Base-by-base conservation (phyloP, 129 eudicot genomes). In the Pittosporum tobira region DNA sequence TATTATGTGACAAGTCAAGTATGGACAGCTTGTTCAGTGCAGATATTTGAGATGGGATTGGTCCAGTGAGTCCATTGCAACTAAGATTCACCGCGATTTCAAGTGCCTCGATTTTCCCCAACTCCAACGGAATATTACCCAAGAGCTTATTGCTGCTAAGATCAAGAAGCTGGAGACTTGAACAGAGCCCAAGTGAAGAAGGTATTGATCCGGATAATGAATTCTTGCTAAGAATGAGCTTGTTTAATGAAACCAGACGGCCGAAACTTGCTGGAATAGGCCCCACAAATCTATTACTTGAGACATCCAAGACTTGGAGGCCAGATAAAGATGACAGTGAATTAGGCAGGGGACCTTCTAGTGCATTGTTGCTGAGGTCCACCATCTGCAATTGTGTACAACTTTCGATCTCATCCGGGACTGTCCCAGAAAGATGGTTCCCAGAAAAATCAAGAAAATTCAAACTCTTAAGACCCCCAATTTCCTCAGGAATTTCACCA, bases 401-500 rank as follows among this genome's bases (percentile, higher is more conserved):
- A 22, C 73, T 46, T 3, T 66, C 60, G 62, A 84, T 80, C 68
- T 84, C 94, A 55, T 72, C 28, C 5, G 87, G 94, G 8, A 84
- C 77, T 45, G 68, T 50, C 42, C 94, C 94, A 2, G 84, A 76
- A 48, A 84, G 70, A 1, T 75, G 77, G 50, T 84, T 84, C 0
- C 76, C 73, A 0, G 94, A 77, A 38, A 84, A 77, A 73, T 84
- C 87, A 43, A 84, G 94, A 67, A 84, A 84, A 63, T 77, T 84
- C 13, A 84, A 68, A 13, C 72, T 71, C 43, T 74, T 77, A 26
- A 84, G 75, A 45, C 81, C 77, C 23, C 71, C 87, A 28, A 84
- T 73, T 42, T 77, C 81, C 24, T 68, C 68, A 18, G 94, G 87
- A 47, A 84, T 84, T 57, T 25, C 68, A 40, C 94, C 94, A 0